These are phyloP conservation scores for Suillus cothurnatus DNA, from an alignment of 768 basidiomycete genomes.

Conservation along the genomic window DNA sequence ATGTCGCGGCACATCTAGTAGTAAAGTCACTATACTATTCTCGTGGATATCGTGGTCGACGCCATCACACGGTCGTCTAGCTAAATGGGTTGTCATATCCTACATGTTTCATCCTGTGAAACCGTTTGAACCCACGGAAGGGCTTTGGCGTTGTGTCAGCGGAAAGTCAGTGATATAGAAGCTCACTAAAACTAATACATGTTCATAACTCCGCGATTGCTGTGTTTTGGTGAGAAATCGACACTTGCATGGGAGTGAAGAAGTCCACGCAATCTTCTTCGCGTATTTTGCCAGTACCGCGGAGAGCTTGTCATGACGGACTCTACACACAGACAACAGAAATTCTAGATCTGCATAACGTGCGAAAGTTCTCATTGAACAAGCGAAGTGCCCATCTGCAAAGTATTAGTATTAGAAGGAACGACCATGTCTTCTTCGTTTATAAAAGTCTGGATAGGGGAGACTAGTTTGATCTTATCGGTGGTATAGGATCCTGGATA, in stretches of 20 bases:
- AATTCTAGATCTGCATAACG: not conserved
- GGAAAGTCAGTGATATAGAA: not conserved
- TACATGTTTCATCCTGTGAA: not conserved
- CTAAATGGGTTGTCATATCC: not conserved
- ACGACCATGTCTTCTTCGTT: not conserved
- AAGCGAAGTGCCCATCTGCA: not conserved
- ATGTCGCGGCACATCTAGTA: not conserved
- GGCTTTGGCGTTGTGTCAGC: not conserved
- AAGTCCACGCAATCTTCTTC: not conserved
- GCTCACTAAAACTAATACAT: not conserved
- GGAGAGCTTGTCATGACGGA: not conserved
- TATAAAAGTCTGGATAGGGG: not conserved
- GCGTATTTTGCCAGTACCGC: not conserved
- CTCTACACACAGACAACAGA: not conserved
- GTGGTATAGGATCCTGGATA: not conserved
- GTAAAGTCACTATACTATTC: not conserved
- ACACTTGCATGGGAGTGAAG: not conserved
- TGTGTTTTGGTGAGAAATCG: not conserved
- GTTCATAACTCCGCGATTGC: not conserved
- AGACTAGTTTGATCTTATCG: not conserved
- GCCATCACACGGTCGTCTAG: not conserved
- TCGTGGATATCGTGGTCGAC: not conserved
- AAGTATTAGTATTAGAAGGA: not conserved
- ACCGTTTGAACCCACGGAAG: not conserved
- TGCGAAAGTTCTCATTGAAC: not conserved